Evolutionary conservation across 75 land plant species (phyloP).

Genomic region (Pinus albicaulis): DNA sequence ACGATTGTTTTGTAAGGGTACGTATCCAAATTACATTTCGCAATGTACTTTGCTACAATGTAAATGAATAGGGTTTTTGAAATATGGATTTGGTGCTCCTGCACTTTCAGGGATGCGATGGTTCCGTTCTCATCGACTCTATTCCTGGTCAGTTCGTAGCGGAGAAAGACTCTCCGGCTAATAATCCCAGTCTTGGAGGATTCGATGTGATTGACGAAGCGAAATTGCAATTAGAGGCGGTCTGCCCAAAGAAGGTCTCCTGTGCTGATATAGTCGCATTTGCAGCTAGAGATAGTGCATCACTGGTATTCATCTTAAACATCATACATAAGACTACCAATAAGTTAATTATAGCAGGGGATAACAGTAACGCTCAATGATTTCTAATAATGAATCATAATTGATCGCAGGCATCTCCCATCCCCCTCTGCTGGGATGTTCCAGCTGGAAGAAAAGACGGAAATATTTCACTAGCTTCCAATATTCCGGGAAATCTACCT

Average conservation of each 20-base stretch:
- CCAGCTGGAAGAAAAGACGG: conserved; percentile 71
- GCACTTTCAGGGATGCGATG: conserved; percentile 32
- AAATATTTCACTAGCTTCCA: conserved; percentile 33
- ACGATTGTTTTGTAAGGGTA: conserved; percentile 20
- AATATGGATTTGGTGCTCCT: too few species aligned
- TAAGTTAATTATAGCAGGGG: neutral
- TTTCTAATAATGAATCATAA: neutral
- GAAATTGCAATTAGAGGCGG: conserved; percentile 14
- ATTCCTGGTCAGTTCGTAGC: neutral
- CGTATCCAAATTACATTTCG: neutral
- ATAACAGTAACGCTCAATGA: neutral
- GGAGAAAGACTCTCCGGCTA: conserved; percentile 22
- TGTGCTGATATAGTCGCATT: conserved; percentile 32
- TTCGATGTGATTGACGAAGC: conserved; percentile 25
- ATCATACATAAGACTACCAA: neutral
- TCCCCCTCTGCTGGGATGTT: conserved; percentile 34
- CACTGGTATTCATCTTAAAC: conserved; percentile 3
- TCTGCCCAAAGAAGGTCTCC: conserved; percentile 20
- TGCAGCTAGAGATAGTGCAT: conserved; percentile 20
- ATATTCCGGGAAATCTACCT: conserved; percentile 47
- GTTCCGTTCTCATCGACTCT: conserved; percentile 22
- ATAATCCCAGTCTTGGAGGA: conserved; percentile 15
- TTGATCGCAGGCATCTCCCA: conserved; percentile 1
- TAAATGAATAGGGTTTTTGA: too few species aligned
- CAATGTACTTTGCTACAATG: too few species aligned